Percentiles rank a stretch among this genome's conserved stretches.
Conservation (phyloP, 2,329 filamentous ascomycete genomes). For the Verticillium isaacii region DNA sequence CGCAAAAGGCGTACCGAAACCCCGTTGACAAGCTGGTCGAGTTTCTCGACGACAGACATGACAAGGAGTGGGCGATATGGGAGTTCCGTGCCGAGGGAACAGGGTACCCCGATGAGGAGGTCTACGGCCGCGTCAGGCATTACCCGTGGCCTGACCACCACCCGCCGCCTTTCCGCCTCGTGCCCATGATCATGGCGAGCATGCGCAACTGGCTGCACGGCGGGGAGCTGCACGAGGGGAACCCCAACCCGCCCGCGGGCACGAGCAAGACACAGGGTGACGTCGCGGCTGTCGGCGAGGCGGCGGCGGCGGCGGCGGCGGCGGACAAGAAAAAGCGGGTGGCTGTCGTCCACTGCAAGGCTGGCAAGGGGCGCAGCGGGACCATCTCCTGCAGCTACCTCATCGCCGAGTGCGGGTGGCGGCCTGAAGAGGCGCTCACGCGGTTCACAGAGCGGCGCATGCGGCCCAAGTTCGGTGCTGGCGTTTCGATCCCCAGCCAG, state of each 20-base stretch:
- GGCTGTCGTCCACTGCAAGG: slow-evolving; percentile 93
- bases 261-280: neutral
- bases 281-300: slow-evolving; percentile 8
- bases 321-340: slow-evolving; percentile 49
- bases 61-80: slow-evolving; percentile 87
- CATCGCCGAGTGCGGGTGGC: slow-evolving; percentile 74
- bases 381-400: slow-evolving; percentile 85
- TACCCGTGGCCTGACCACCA: slow-evolving; percentile 98
- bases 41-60: slow-evolving; percentile 84
- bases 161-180: slow-evolving; percentile 83
- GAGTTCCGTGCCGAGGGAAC: slow-evolving; percentile 97
- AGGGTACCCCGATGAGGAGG: slow-evolving; percentile 86
- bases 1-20: slow-evolving; percentile 89
- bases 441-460: slow-evolving; percentile 77
- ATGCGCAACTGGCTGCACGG: slow-evolving; percentile 84
- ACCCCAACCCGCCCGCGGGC: slow-evolving; percentile 6
- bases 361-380: slow-evolving; percentile 89
- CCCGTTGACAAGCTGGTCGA: slow-evolving; percentile 81
- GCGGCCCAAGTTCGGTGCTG: slow-evolving; percentile 81
- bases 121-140: slow-evolving; percentile 80
- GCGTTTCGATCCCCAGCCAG: slow-evolving; percentile 91
- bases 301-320: neutral
- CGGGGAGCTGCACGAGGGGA: slow-evolving; percentile 30
- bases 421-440: slow-evolving; percentile 44
- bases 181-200: slow-evolving; percentile 83